Percentiles rank a stretch among this genome's conserved stretches.
These are phyloP conservation scores for Marvania coccoides DNA, from an alignment of 139 green algal species.

Conservation along the genomic window DNA sequence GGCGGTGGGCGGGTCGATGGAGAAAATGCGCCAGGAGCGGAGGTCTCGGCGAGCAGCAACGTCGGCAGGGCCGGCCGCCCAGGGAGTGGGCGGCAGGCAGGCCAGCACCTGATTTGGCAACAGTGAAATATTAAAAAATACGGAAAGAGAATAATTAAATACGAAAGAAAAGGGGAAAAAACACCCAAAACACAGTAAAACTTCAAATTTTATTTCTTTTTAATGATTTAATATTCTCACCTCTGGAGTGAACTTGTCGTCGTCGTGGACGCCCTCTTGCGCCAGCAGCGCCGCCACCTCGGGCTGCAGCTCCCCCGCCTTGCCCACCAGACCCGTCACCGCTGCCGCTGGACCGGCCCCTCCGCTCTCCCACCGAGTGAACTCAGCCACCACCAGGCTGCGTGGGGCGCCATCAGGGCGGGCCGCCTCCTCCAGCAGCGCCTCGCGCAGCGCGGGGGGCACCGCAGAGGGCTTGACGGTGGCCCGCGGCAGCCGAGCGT, in stretches of 20 bases:
- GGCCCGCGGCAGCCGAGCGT: conserved; percentile 54
- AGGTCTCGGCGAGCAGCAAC: conserved; percentile 63
- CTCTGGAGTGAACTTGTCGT: conserved; percentile 3
- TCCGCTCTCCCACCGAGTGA: conserved; percentile 22
- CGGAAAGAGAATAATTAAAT: no score
- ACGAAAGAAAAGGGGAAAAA: no score
- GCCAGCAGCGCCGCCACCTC: conserved; percentile 23
- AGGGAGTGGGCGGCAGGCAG: conserved; percentile 74
- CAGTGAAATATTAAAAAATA: no score
- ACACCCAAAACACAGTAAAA: no score
- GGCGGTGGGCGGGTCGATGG: conserved; percentile 76
- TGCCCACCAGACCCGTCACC: conserved; percentile 43
- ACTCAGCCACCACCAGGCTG: conserved; percentile 27
- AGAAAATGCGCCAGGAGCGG: conserved; percentile 56
- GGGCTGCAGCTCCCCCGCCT: conserved; percentile 34
- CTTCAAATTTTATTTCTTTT: no score
- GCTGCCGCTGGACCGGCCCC: conserved; percentile 14
- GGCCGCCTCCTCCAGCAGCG: conserved; percentile 24
- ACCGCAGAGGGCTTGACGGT: no score
- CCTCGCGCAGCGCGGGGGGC: no score
- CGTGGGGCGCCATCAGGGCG: background rate
- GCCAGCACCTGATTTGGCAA: conserved; percentile 65
- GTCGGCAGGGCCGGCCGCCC: conserved; percentile 62
- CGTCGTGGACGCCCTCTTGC: conserved; percentile 16
- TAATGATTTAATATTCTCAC: no score